phyloP scores from a whole-genome alignment of 495 filamentous ascomycete genomes.

The Cladorrhinum samala region DNA sequence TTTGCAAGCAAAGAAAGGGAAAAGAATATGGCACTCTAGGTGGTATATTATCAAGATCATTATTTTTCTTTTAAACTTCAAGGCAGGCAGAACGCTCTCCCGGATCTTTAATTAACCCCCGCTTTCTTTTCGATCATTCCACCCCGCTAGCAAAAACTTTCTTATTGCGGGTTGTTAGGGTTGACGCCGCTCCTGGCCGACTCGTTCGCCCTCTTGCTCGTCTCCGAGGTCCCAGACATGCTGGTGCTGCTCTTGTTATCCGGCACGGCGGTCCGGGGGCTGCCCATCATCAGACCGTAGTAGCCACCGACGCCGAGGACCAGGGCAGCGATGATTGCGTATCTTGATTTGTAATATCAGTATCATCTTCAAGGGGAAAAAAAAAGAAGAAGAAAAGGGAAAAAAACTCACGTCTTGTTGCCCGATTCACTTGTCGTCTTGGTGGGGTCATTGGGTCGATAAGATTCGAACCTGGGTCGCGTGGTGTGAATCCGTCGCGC shows the following conservation, averaged over 20 bases:
- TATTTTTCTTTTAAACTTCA: too few species aligned
- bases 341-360: neutral
- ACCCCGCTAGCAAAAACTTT: too few species aligned
- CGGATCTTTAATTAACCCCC: too few species aligned
- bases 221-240: neutral
- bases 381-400: neutral
- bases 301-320: neutral
- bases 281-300: conserved; percentile 1
- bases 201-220: neutral
- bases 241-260: neutral
- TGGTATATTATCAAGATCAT: too few species aligned
- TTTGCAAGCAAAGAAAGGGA: too few species aligned
- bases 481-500: neutral
- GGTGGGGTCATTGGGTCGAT: neutral
- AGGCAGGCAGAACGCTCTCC: too few species aligned
- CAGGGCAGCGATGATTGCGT: neutral
- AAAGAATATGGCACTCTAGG: too few species aligned
- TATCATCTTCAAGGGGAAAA: neutral
- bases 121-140: too few species aligned
- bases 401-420: neutral
- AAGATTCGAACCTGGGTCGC: neutral
- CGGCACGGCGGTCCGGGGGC: neutral
- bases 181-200: neutral
- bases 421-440: neutral
- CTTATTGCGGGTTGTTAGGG: conserved; percentile 1